Conservation (phyloP, 2,329 filamentous ascomycete genomes). For the Graphilbum sp. region DNA sequence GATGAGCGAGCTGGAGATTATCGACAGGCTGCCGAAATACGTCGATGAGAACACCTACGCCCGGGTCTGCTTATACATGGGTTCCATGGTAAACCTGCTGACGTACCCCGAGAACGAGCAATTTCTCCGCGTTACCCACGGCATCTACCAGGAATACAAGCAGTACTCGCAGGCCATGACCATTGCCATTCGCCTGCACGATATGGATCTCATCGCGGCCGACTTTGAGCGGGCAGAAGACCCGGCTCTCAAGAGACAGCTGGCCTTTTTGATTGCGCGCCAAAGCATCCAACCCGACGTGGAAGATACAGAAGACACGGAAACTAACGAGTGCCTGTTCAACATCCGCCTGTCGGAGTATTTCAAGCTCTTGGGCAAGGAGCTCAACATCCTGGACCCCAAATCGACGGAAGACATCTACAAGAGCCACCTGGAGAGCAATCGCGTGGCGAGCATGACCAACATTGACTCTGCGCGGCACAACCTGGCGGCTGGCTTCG, state of each 20-base stretch:
- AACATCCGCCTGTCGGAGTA: constrained; percentile 81
- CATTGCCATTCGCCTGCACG: constrained; percentile 84
- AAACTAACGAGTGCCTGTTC: constrained; percentile 70
- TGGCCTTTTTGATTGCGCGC: constrained; percentile 81
- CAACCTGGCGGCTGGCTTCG: constrained; percentile 89
- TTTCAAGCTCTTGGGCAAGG: constrained; percentile 87
- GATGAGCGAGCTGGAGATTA: constrained; percentile 94
- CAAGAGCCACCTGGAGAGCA: constrained; percentile 96
- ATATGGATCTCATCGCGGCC: constrained; percentile 60
- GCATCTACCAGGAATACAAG: constrained; percentile 85
- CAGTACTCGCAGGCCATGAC: constrained; percentile 88
- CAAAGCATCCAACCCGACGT: constrained; percentile 76
- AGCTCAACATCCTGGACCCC: constrained; percentile 90
- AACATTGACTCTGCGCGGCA: constrained; percentile 92
- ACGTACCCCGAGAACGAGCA: constrained; percentile 95
- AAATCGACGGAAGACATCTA: constrained; percentile 98
- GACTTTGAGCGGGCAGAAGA: constrained; percentile 73
- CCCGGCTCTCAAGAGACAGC: constrained; percentile 72
- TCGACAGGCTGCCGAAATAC: constrained; percentile 75
- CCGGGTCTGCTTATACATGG: constrained; percentile 92
- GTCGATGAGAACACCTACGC: constrained; percentile 89
- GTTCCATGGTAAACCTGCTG: constrained; percentile 94
- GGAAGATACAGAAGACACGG: constrained; percentile 27
- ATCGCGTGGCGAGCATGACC: constrained; percentile 77
- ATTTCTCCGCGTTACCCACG: constrained; percentile 83